Evolutionary conservation across 371 early-diverging fungal genomes (phyloP), one percentile per base, ranked within the genome.

Genomic region (Apophysomyces sp.): DNA sequence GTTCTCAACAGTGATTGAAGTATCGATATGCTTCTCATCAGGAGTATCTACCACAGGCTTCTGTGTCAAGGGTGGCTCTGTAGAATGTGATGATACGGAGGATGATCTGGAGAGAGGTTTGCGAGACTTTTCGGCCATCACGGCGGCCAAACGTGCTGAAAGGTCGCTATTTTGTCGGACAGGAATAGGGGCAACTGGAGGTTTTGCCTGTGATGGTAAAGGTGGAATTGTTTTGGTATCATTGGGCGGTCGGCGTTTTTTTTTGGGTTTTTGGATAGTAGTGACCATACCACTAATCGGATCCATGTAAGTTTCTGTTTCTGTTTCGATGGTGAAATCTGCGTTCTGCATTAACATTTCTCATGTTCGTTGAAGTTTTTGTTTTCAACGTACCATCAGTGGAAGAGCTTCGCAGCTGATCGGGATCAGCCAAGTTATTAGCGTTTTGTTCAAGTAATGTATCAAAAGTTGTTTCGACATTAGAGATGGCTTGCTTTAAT

Each of bases 381-480:
- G 15, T 9, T 21, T 16, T 55, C 16, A 37, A 29, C 41, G 27
- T 24, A 39, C 30, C 29, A 15, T 39, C 21, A 44, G 24, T 12
- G 6, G 34, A n/a, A 39, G 55, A 27, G 18, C 57, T n/a, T 8
- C 18, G 49, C 24, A 21, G 6, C 21, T 21, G 49, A 16, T 9
- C 9, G 21, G n/a, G 9, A 21, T 44, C 49, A 21, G n/a, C 21
- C 21, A 21, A 15, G 13, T 24, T 30, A 16, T 30, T 34, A 12
- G 68, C 51, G 53, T 65, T 52, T 36, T 70, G 66, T 44, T 92
- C 92, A 6, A 93, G 82, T 53, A 91, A 86, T 30, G 87, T 88
- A 76, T 92, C 93, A 61, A 94, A 84, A 34, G 88, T 83, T 11
- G 86, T 89, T 71, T 93, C 93, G 28, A 93, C 90, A 57, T 85